Evolutionary conservation across 352 stramenopile genomes (phyloP).

Genomic region (Pythium folliculosum): DNA sequence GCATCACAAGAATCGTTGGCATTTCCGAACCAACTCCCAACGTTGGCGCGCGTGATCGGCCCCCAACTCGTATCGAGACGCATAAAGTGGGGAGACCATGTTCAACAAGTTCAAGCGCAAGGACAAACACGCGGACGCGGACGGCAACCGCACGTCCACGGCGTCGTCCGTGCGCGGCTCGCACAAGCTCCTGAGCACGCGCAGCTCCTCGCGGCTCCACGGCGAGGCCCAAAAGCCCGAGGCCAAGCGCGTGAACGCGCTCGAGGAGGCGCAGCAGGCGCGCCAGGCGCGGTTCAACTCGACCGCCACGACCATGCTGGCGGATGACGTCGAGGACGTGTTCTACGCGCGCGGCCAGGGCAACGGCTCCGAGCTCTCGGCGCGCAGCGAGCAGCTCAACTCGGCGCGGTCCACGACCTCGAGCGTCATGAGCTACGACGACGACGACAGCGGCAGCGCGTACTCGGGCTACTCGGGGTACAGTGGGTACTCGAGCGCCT

Average conservation of each 20-base stretch:
- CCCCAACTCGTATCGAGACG: neutral
- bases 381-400: conserved; percentile 15
- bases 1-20: neutral
- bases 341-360: conserved; percentile 39
- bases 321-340: conserved; percentile 74
- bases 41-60: neutral
- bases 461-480: conserved; percentile 8
- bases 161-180: conserved; percentile 31
- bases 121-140: conserved; percentile 41
- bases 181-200: conserved; percentile 38
- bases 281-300: conserved; percentile 28
- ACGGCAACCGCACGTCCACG: conserved; percentile 11
- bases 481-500: conserved; percentile 20
- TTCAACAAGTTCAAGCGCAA: conserved; percentile 65
- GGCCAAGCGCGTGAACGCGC: conserved; percentile 20
- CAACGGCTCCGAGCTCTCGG: conserved; percentile 28
- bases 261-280: conserved; percentile 21
- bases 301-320: conserved; percentile 36
- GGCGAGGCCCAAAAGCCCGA: conserved; percentile 22
- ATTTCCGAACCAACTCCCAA: conserved; percentile 1
- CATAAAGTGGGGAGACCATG: conserved; percentile 30
- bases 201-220: conserved; percentile 15
- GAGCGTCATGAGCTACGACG: conserved; percentile 32
- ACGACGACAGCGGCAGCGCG: conserved; percentile 24
- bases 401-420: conserved; percentile 26